Evolutionary conservation across 2,329 filamentous ascomycete species (phyloP).

Genomic region (Endocalyx cinctus): DNA sequence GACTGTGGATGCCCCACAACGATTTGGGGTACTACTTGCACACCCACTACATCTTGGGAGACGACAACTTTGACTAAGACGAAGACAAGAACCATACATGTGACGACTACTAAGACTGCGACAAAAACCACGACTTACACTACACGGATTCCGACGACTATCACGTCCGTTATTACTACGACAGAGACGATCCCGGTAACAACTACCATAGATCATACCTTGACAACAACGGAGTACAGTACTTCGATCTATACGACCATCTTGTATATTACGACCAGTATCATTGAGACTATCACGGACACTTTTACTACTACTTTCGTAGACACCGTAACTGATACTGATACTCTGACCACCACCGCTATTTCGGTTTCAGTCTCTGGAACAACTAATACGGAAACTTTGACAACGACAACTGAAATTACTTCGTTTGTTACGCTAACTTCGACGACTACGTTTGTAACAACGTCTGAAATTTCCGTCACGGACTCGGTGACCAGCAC

Average conservation of each 20-base stretch:
- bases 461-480: constrained; percentile 20
- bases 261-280: constrained; percentile 1
- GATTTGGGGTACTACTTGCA: constrained; percentile 2
- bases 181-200: constrained; percentile 4
- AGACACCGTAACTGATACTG: constrained; percentile 16
- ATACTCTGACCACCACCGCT: constrained; percentile 13
- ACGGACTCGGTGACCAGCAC: constrained; percentile 26
- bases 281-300: constrained; percentile 10
- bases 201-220: constrained; percentile 9
- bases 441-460: constrained; percentile 23
- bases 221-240: constrained; percentile 6
- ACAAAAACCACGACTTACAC: constrained; percentile 16
- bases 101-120: not conserved
- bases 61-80: constrained; percentile 4
- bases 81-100: constrained; percentile 2
- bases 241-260: not conserved
- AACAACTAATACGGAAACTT: constrained; percentile 16
- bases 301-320: constrained; percentile 12
- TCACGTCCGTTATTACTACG: constrained; percentile 7
- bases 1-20: constrained; percentile 1
- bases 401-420: constrained; percentile 20
- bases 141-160: constrained; percentile 10
- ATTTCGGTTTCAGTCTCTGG: constrained; percentile 11
- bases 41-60: constrained; percentile 1
- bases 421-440: constrained; percentile 22